Base-by-base conservation (phyloP, 2,329 filamentous ascomycete species). In the Ceratocystis cubensis region DNA sequence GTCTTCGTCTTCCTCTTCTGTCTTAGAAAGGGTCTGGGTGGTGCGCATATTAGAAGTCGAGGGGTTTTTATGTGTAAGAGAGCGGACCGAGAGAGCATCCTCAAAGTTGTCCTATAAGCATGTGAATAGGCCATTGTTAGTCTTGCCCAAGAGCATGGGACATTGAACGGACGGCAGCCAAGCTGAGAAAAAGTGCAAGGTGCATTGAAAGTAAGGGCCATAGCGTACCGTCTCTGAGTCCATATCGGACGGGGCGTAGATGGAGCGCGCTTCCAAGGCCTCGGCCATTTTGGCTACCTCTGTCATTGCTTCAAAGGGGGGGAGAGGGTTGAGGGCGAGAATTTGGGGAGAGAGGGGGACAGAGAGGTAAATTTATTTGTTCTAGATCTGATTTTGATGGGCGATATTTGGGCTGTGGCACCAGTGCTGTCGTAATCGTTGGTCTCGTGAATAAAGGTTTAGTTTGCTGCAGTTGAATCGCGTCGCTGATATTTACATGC, bases 31-130 rank as follows among this genome's bases (percentile, higher is more conserved):
- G 8, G 65, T 62, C 37, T 37, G 44, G 13, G 41, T 53, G 1
- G 56, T 53, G 41, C 57, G 66, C 22, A 62, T 53, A 28, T 62
- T 45, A 30, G 48, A 17, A 30, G 37, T 61, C 22, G 64, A 53
- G 13, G 45, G 22, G 44, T 57, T 33, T 56, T 57, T 44, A 61
- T 85, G 69, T 91, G 76, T 30, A 87, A 90, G 69, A 87, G 83
- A 64, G 83, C 78, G 44, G 84, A 86, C 59, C 79, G 76, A 68
- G 80, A 83, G 75, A 66, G 89, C 91, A 79, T 96, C 91, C 77
- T 96, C 90, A 73, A 95, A 96, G 17, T 83, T 83, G 72, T 92
- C 87, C 87, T 90, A 70, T 64, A 68, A 61, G 50, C 37, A 41
- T 15, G 13, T 41, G 37, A 41, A 41, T 5, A 65, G 33, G 46